phyloP scores from a whole-genome alignment of 2,329 filamentous ascomycete species.

The Coniochaeta hoffmannii region DNA sequence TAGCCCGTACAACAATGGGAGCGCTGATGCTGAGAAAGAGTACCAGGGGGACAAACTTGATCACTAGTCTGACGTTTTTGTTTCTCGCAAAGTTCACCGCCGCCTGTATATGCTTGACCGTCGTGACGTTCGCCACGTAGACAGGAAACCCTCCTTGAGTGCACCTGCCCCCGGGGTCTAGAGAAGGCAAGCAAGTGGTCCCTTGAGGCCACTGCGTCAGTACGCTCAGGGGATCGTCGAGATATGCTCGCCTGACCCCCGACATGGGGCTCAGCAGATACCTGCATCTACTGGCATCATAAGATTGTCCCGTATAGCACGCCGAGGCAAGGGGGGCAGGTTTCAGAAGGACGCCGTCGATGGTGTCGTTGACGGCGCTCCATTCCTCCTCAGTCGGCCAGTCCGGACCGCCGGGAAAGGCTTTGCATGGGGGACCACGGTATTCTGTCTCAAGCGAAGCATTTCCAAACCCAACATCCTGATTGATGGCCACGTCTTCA shows the following conservation, averaged over 20 bases:
- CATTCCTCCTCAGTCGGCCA: conserved; percentile 20
- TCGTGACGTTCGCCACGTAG: conserved; percentile 29
- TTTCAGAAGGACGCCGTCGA: conserved; percentile 20
- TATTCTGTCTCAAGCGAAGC: background rate
- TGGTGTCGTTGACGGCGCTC: conserved; percentile 17
- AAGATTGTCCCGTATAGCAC: conserved; percentile 21
- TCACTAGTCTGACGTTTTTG: conserved; percentile 24
- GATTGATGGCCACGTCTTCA: background rate
- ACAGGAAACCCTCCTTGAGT: conserved; percentile 26
- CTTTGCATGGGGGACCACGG: conserved; percentile 11
- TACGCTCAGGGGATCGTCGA: conserved; percentile 23
- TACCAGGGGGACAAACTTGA: conserved; percentile 19
- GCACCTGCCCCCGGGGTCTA: conserved; percentile 20
- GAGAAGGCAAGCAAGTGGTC: conserved; percentile 18
- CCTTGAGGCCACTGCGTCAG: conserved; percentile 25
- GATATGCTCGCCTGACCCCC: conserved; percentile 10
- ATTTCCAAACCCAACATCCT: background rate
- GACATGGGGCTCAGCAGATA: conserved; percentile 10
- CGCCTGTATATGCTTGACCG: conserved; percentile 25
- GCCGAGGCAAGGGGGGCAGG: conserved; percentile 20
- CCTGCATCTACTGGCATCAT: conserved; percentile 16
- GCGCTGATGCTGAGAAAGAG: background rate
- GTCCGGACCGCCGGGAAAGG: conserved; percentile 16
- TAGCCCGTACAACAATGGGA: background rate
- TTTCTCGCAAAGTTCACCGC: conserved; percentile 24